These are phyloP conservation scores for Russula virescens DNA, from an alignment of 768 basidiomycete species.

Conservation along the genomic window DNA sequence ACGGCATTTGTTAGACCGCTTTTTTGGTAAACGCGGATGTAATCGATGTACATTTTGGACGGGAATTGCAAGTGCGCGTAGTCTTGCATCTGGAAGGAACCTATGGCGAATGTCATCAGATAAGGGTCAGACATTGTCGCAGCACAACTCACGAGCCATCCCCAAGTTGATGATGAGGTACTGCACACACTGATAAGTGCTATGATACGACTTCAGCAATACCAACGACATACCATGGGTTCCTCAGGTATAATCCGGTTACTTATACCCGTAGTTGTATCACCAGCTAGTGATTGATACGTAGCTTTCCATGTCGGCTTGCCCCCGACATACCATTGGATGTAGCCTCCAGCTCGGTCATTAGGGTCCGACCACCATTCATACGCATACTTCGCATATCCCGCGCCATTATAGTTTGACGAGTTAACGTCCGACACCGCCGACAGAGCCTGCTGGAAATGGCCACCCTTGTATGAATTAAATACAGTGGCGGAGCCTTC, in stretches of 20 bases:
- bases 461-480: slow-evolving; percentile 67
- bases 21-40: slow-evolving; percentile 84
- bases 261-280: slow-evolving; percentile 50
- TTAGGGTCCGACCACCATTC: slow-evolving; percentile 80
- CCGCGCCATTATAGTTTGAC: slow-evolving; percentile 48
- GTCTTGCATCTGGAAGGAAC: slow-evolving; percentile 69
- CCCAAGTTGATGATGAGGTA: slow-evolving; percentile 84
- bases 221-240: slow-evolving; percentile 65
- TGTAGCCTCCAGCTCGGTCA: slow-evolving; percentile 60
- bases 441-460: slow-evolving; percentile 71
- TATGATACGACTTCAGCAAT: slow-evolving; percentile 19
- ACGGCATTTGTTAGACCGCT: slow-evolving; percentile 59
- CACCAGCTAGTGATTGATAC: slow-evolving; percentile 60
- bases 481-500: slow-evolving; percentile 47
- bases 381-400: slow-evolving; percentile 60
- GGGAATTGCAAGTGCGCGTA: slow-evolving; percentile 73
- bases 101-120: slow-evolving; percentile 26
- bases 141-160: slow-evolving; percentile 48
- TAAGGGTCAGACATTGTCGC: slow-evolving; percentile 2
- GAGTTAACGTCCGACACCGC: slow-evolving; percentile 53
- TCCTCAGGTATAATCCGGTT: slow-evolving; percentile 77
- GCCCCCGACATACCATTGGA: slow-evolving; percentile 77
- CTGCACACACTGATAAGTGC: slow-evolving; percentile 35
- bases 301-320: slow-evolving; percentile 66
- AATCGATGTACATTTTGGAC: slow-evolving; percentile 77